A percentile compares a stretch with the other conserved stretches of the same genome.
Conservation (phyloP, 2,329 filamentous ascomycete genomes). For the Colletotrichum paranaense region DNA sequence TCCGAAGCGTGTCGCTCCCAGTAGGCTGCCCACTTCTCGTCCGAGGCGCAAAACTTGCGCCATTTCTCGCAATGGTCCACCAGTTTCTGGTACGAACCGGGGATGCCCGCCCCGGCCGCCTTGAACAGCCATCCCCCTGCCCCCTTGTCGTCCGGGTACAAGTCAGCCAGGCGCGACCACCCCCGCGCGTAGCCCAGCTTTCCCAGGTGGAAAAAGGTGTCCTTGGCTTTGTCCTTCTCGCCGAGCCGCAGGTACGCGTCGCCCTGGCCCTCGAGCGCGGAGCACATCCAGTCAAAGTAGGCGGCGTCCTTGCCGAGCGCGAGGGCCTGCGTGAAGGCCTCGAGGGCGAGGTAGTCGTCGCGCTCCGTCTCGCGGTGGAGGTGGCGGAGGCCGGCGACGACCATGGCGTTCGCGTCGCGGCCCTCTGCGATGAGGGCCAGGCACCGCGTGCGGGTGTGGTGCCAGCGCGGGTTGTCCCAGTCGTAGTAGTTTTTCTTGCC, state of each 20-base stretch:
- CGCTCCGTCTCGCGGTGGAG: neutral
- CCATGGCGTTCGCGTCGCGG: conserved; percentile 49
- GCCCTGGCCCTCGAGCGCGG: conserved; percentile 7
- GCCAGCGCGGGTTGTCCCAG: conserved; percentile 35
- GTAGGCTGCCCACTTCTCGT: neutral
- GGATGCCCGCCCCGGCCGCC: conserved; percentile 2
- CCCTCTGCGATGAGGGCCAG: conserved; percentile 43
- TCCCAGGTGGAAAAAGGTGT: neutral
- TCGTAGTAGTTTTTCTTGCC: conserved; percentile 30
- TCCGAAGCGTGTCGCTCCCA: conserved; percentile 10
- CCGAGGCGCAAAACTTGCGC: neutral
- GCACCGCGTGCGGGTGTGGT: conserved; percentile 43
- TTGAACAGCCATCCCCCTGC: neutral
- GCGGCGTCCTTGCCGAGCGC: neutral
- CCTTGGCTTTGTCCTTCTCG: neutral
- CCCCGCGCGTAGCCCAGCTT: neutral
- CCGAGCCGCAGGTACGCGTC: neutral
- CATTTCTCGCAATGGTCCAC: conserved; percentile 10
- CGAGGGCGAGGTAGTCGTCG: conserved; percentile 9
- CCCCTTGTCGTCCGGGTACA: neutral
- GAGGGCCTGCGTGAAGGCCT: conserved; percentile 16
- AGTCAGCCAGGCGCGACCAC: neutral
- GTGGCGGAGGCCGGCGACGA: conserved; percentile 41
- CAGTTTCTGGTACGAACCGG: neutral
- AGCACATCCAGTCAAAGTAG: conserved; percentile 31